Conservation (phyloP, 148 eudicot species). For the Silene conica region DNA sequence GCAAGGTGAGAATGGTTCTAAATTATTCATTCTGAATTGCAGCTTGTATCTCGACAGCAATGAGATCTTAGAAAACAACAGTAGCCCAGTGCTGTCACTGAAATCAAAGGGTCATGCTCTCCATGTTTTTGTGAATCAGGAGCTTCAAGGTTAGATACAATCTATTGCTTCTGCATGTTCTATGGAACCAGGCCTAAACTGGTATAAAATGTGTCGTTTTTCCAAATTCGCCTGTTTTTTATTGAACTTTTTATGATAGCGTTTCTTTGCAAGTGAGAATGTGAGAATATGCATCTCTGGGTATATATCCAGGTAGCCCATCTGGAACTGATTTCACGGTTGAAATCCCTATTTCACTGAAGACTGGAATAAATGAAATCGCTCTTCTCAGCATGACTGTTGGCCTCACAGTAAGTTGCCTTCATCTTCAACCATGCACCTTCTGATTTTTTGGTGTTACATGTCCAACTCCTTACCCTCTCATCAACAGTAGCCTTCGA, state of each 20-base stretch:
- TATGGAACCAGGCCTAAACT: too few species aligned
- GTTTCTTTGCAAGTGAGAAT: too few species aligned
- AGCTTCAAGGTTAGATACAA: slow-evolving; percentile 54
- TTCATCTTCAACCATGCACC: background rate
- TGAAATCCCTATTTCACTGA: slow-evolving; percentile 53
- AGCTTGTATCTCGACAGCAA: slow-evolving; percentile 57
- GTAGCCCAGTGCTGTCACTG: slow-evolving; percentile 48
- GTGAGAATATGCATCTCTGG: background rate
- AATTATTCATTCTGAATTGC: slow-evolving; percentile 25
- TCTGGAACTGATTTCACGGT: slow-evolving; percentile 72
- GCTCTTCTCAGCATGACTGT: slow-evolving; percentile 92
- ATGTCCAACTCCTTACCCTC: too few species aligned
- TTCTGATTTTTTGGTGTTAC: background rate
- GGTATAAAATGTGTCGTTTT: too few species aligned
- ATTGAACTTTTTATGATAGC: too few species aligned
- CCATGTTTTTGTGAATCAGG: slow-evolving; percentile 72
- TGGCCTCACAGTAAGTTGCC: slow-evolving; percentile 65
- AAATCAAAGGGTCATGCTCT: slow-evolving; percentile 94
- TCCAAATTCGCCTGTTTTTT: too few species aligned
- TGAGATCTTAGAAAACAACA: slow-evolving; percentile 46
- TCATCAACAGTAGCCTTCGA: too few species aligned
- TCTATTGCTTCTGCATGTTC: too few species aligned
- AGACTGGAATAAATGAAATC: slow-evolving; percentile 86
- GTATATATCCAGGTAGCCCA: slow-evolving; percentile 49
- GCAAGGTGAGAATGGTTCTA: slow-evolving; percentile 2